Evolutionary conservation across 139 green algal species (phyloP), one percentile per base, ranked within the genome.

Genomic region (Diplosphaera chodatii): DNA sequence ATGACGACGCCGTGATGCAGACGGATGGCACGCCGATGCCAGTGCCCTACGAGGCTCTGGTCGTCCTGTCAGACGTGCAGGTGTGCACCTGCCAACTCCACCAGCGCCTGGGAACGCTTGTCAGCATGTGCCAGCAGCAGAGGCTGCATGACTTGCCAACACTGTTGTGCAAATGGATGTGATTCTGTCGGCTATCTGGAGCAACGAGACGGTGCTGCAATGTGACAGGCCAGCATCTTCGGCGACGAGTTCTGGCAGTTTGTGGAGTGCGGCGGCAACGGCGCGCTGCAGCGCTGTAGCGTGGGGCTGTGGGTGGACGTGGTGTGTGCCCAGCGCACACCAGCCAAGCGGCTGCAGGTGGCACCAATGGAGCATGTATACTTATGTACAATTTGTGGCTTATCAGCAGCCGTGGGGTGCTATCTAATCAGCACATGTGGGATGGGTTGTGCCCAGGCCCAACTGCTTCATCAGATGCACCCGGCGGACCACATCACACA

Each of bases 171-270:
- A n/a, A n/a, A n/a, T n/a, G n/a, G n/a, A n/a, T n/a, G n/a, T n/a
- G n/a, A n/a, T n/a, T n/a, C n/a, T n/a, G n/a, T n/a, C n/a, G n/a
- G n/a, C n/a, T n/a, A n/a, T n/a, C n/a, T n/a, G n/a, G n/a, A n/a
- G n/a, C n/a, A n/a, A n/a, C n/a, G n/a, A n/a, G n/a, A n/a, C n/a
- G n/a, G n/a, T n/a, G n/a, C n/a, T n/a, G n/a, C n/a, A n/a, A n/a
- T n/a, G n/a, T n/a, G n/a, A n/a, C 48, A 59, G 48, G 48, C 48
- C 3, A 59, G 16, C 16, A 27, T 72, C 21, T 75, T 69, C 48
- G 69, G 69, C 4, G 75, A 80, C 48, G 75, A 80, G 25, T 76
- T 80, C n/a, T 32, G 65, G 21, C 34, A 76, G n/a, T 76, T 80
- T 40, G 59, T 80, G 69, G 30, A 55, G 3, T n/a, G 13, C 8